A percentile compares a stretch with the other conserved stretches of the same genome.
These are phyloP conservation scores for Yamagishiella unicocca DNA, from an alignment of 139 green algal genomes.

Conservation along the genomic window DNA sequence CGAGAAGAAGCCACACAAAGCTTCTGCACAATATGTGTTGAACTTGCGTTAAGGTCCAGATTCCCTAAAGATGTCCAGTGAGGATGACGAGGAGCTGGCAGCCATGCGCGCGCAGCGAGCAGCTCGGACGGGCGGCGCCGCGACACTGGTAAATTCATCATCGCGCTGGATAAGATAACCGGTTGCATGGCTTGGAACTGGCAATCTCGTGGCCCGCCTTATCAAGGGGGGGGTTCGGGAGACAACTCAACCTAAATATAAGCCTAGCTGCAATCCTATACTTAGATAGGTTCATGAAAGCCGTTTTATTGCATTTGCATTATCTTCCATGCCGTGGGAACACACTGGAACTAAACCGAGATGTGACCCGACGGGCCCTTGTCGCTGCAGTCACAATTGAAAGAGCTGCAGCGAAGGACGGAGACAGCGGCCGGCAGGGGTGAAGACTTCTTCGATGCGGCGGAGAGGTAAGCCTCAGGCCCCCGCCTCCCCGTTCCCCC, in stretches of 20 bases:
- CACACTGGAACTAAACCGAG: not conserved
- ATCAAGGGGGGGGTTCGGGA: not conserved
- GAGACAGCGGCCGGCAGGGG: not conserved
- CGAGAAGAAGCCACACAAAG: too few relatives aligned
- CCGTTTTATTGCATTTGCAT: not conserved
- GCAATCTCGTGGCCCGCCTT: too few relatives aligned
- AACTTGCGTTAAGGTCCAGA: too few relatives aligned
- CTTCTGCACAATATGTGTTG: too few relatives aligned
- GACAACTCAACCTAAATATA: not conserved
- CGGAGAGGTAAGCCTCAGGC: not conserved
- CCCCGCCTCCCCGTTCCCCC: not conserved
- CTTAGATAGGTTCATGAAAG: not conserved
- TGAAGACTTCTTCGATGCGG: slow-evolving; percentile 26
- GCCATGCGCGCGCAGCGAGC: slow-evolving; percentile 64
- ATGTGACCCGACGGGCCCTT: not conserved
- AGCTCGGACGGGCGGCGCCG: slow-evolving; percentile 51
- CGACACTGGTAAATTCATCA: slow-evolving; percentile 50
- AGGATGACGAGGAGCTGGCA: slow-evolving; percentile 79
- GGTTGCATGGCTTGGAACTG: not conserved
- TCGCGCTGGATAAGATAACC: not conserved
- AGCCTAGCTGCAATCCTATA: not conserved
- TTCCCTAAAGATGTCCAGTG: slow-evolving; percentile 43
- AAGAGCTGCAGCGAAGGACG: slow-evolving; percentile 40
- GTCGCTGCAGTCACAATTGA: slow-evolving; percentile 56
- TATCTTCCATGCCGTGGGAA: not conserved